phyloP scores from a whole-genome alignment of 345 rosid genomes.

The Adansonia digitata region DNA sequence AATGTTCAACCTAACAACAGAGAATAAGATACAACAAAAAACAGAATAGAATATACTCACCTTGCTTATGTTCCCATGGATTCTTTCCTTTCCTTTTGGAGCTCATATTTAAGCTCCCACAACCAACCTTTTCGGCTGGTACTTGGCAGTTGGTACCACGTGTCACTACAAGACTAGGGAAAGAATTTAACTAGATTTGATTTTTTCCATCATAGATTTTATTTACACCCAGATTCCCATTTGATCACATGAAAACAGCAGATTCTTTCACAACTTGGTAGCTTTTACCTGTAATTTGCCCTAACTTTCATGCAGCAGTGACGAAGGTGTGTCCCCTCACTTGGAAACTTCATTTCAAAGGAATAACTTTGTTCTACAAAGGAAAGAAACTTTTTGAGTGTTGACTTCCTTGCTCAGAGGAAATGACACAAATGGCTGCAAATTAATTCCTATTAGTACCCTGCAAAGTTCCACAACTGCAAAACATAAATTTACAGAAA shows the following conservation, averaged over 20 bases:
- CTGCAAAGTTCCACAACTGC: background rate
- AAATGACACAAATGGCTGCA: conserved; percentile 14
- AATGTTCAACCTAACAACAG: background rate
- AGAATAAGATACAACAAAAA: background rate
- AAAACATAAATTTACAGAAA: background rate
- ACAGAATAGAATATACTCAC: conserved; percentile 2
- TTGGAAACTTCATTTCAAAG: conserved; percentile 14
- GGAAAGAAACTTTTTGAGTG: conserved; percentile 19
- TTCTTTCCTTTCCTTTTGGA: conserved; percentile 5
- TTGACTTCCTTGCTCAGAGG: conserved; percentile 8
- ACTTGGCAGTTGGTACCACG: conserved; percentile 4
- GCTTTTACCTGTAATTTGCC: conserved; percentile 1
- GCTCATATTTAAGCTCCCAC: background rate
- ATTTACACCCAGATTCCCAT: conserved; percentile 25
- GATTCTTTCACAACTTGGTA: conserved; percentile 11
- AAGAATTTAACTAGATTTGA: conserved; percentile 5
- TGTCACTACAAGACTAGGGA: background rate
- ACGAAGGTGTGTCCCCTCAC: conserved; percentile 12
- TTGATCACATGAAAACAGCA: conserved; percentile 2
- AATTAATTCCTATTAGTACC: conserved; percentile 12
- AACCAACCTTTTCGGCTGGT: background rate
- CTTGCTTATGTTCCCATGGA: conserved; percentile 8
- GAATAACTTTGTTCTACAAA: background rate
- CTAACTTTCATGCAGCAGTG: conserved; percentile 12
- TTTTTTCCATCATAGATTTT: background rate